Conservation (phyloP, 106 monocot genomes). For the Apostasia ramifera region DNA sequence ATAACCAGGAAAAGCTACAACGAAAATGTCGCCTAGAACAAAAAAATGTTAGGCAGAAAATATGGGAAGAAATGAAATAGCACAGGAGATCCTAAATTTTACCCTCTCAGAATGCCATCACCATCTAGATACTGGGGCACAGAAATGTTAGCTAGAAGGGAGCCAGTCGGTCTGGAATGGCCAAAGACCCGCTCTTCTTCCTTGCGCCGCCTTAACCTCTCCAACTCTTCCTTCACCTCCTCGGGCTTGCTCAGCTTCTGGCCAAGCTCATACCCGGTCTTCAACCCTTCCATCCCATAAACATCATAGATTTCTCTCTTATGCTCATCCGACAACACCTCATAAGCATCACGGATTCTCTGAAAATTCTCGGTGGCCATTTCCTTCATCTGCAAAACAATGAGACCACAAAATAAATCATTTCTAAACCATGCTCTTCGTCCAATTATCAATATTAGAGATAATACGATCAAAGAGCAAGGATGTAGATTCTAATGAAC, state of each 20-base stretch:
- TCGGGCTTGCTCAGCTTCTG: conserved; percentile 70
- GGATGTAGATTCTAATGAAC: background rate
- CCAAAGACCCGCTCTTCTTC: conserved; percentile 59
- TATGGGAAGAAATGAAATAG: background rate
- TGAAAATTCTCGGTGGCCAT: conserved; percentile 94
- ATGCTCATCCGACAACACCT: conserved; percentile 62
- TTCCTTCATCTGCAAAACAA: conserved; percentile 76
- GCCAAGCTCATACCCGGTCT: conserved; percentile 74
- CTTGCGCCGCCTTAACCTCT: conserved; percentile 52
- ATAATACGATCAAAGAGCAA: background rate
- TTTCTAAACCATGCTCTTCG: background rate
- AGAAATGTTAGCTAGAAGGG: conserved; percentile 66
- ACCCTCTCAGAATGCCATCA: conserved; percentile 75
- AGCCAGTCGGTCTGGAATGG: conserved; percentile 52
- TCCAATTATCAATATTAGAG: background rate
- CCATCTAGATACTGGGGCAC: conserved; percentile 75
- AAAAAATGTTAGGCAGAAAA: background rate
- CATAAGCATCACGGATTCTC: conserved; percentile 84
- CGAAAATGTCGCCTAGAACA: background rate
- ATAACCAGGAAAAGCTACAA: no score
- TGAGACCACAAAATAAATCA: no score
- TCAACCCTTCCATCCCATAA: conserved; percentile 95
- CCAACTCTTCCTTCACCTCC: conserved; percentile 86
- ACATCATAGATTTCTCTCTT: conserved; percentile 91
- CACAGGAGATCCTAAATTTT: conserved; percentile 5